Evolutionary conservation across 2,329 filamentous ascomycete species (phyloP), one percentile per base, ranked within the genome.

Genomic region (Penicillium aurantiogriseum): DNA sequence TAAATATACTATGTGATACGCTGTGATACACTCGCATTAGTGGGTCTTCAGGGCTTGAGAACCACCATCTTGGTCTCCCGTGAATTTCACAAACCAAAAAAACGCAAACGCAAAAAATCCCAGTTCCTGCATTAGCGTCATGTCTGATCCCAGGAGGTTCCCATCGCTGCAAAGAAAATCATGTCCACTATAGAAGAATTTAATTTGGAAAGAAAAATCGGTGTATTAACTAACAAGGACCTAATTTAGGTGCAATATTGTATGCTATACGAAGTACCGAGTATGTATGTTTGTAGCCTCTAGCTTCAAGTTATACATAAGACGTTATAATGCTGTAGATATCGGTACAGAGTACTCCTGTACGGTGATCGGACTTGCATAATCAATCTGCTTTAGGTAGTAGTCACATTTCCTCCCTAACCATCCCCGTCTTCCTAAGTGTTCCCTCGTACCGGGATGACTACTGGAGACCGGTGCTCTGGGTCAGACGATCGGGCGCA

Each of bases 41-140:
- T 31, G 23, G 31, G 25, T 42, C 44, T 19, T 35, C 19, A 31
- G 2, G 25, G 25, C 42, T 36, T 47, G 25, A 31, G 36, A 15
- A 49, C 21, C 31, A 19, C 23, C 5, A 38, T 23, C 19, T 33
- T 29, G 10, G 27, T 43, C 42, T 25, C 23, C 35, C 36, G 27
- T 6, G 51, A 21, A 50, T 38, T 44, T 38, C 39, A 51, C 39
- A 51, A 46, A 45, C 19, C 23, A 31, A 31, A 47, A 43, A 42
- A 21, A 38, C 4, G 3, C 42, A 53, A 53, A 52, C 50, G 50
- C 50, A 52, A 47, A 39, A 47, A 47, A 48, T 47, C 59, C 64
- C 64, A 71, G 71, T 74, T 72, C 71, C 71, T 74, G 71, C 71
- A 72, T 72, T 74, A 74, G 71, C 64, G 70, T 51, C 63, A 62